Conservation (phyloP, 805 yeast genomes). For the Cyberlindnera suaveolens region DNA sequence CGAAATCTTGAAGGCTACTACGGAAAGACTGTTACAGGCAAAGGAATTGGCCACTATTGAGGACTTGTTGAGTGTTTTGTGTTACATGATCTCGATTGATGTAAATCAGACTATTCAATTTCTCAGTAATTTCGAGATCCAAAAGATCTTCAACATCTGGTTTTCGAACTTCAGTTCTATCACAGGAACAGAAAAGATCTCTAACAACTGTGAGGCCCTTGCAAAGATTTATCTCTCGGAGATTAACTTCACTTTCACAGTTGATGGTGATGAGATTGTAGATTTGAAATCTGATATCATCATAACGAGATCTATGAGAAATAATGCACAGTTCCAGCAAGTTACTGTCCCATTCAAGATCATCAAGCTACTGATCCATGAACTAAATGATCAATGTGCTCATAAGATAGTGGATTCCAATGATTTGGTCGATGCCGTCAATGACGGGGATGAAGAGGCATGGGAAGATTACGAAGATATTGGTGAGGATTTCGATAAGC, state of each 20-base stretch:
- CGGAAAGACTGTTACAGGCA: conserved; percentile 58
- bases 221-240: conserved; percentile 61
- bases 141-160: conserved; percentile 71
- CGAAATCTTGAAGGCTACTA: conserved; percentile 47
- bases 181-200: conserved; percentile 65
- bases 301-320: conserved; percentile 78
- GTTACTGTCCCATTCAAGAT: conserved; percentile 70
- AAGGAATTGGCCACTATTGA: conserved; percentile 70
- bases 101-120: conserved; percentile 60
- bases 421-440: conserved; percentile 56
- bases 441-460: conserved; percentile 51
- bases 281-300: conserved; percentile 54
- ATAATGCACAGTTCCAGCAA: conserved; percentile 45
- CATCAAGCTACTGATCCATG: conserved; percentile 61
- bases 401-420: conserved; percentile 7
- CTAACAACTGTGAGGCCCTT: conserved; percentile 61
- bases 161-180: conserved; percentile 73
- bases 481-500: conserved; percentile 57
- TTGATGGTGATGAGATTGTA: conserved; percentile 74
- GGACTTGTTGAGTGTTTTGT: conserved; percentile 69
- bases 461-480: conserved; percentile 77
- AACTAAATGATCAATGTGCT: conserved; percentile 53
- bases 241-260: conserved; percentile 43
- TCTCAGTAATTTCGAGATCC: conserved; percentile 38
- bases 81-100: conserved; percentile 58